These are phyloP conservation scores for Tremella mesenterica DNA, from an alignment of 768 basidiomycete genomes.

Conservation along the genomic window DNA sequence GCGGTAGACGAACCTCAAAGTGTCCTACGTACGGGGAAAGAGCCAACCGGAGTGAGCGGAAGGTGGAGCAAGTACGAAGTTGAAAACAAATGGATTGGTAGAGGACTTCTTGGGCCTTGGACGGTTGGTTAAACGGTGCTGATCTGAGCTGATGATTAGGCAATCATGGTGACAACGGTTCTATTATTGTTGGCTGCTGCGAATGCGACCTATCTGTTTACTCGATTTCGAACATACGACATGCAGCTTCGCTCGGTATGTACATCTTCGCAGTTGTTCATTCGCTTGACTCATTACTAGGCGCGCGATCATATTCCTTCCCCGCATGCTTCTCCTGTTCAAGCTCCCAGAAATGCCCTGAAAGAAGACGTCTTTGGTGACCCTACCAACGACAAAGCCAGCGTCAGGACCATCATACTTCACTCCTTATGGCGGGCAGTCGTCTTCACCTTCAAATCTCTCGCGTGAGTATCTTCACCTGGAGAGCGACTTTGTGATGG, in stretches of 20 bases:
- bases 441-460: too few species aligned
- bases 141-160: not conserved
- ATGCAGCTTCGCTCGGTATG: constrained; percentile 36
- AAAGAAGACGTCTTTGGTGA: too few species aligned
- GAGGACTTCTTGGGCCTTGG: constrained; percentile 19
- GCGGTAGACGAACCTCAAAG: constrained; percentile 13
- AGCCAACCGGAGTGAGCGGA: constrained; percentile 11
- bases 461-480: too few species aligned
- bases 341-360: constrained; percentile 16
- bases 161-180: constrained; percentile 13
- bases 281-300: not conserved
- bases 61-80: constrained; percentile 33
- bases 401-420: too few species aligned
- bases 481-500: too few species aligned
- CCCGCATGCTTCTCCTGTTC: constrained; percentile 33
- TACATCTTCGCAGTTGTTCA: not conserved
- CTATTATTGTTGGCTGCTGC: constrained; percentile 25
- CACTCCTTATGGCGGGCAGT: too few species aligned
- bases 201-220: constrained; percentile 41
- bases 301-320: constrained; percentile 30
- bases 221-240: constrained; percentile 39
- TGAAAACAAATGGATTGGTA: constrained; percentile 5
- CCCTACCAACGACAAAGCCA: too few species aligned
- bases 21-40: constrained; percentile 14
- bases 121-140: constrained; percentile 13